phyloP scores from a whole-genome alignment of 1,284 basidiomycete genomes.

The Ganoderma multipileum region DNA sequence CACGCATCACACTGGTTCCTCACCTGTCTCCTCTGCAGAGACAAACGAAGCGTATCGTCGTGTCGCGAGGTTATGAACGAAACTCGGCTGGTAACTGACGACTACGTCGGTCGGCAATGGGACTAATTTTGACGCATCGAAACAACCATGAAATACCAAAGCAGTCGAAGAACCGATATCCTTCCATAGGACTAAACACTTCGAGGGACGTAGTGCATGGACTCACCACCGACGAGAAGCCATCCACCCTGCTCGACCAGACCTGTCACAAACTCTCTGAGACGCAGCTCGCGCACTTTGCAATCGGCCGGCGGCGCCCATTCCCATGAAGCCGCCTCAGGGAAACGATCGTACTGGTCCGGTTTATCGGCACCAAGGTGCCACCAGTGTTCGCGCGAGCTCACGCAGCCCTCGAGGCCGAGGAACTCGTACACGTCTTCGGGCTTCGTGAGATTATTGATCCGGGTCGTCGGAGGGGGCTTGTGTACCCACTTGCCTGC shows the following conservation, averaged over 20 bases:
- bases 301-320: conserved; percentile 57
- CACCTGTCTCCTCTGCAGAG: no score
- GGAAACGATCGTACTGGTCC: conserved; percentile 57
- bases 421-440: conserved; percentile 55
- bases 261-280: conserved; percentile 54
- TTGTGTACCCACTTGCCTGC: conserved; percentile 49
- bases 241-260: conserved; percentile 74
- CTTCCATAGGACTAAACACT: no score
- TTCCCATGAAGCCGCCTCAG: conserved; percentile 53
- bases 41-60: no score
- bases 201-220: no score
- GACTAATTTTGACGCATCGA: no score
- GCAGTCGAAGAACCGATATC: no score
- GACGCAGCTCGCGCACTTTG: conserved; percentile 47
- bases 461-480: conserved; percentile 36
- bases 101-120: no score
- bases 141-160: no score
- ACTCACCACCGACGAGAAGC: conserved; percentile 66
- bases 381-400: conserved; percentile 65
- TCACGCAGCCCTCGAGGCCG: conserved; percentile 66
- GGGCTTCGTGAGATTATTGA: conserved; percentile 25
- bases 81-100: no score
- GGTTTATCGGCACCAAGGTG: conserved; percentile 60
- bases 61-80: no score
- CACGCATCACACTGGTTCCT: no score